A percentile compares a stretch with the other conserved stretches of the same genome.
Evolutionary conservation across 805 yeast species (phyloP).

Genomic region (Candida sanyiensis): DNA sequence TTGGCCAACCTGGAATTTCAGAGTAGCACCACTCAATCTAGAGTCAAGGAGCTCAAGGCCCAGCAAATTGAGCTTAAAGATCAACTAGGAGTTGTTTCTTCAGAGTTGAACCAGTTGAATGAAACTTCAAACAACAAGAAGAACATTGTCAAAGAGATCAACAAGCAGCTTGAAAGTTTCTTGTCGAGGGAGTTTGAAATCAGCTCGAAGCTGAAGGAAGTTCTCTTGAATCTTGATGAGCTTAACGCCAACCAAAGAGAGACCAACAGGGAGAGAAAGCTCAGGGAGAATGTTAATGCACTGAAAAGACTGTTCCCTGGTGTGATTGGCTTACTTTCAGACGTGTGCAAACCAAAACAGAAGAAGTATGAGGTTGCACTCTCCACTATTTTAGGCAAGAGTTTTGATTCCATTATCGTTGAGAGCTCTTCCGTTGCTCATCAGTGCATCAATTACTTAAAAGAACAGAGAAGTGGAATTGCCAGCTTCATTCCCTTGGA

Average conservation of each 20-base stretch:
- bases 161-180: constrained; percentile 35
- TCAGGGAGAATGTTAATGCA: constrained; percentile 67
- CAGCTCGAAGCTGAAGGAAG: constrained; percentile 57
- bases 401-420: constrained; percentile 80
- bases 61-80: constrained; percentile 28
- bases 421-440: constrained; percentile 64
- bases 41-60: constrained; percentile 30
- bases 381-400: constrained; percentile 69
- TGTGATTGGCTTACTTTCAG: constrained; percentile 75
- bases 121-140: constrained; percentile 35
- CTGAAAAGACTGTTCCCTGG: constrained; percentile 77
- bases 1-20: constrained; percentile 33
- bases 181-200: constrained; percentile 49
- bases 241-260: constrained; percentile 74
- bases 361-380: constrained; percentile 69
- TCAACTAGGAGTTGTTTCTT: constrained; percentile 20
- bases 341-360: constrained; percentile 71
- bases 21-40: constrained; percentile 30
- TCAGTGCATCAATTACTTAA: constrained; percentile 71
- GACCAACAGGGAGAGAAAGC: constrained; percentile 57
- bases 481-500: constrained; percentile 89
- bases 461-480: constrained; percentile 78
- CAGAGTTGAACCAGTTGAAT: constrained; percentile 28
- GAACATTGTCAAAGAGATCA: constrained; percentile 32
- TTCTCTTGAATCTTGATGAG: constrained; percentile 59